phyloP scores from a whole-genome alignment of 257 asterid species.

The Cruciata laevipes region DNA sequence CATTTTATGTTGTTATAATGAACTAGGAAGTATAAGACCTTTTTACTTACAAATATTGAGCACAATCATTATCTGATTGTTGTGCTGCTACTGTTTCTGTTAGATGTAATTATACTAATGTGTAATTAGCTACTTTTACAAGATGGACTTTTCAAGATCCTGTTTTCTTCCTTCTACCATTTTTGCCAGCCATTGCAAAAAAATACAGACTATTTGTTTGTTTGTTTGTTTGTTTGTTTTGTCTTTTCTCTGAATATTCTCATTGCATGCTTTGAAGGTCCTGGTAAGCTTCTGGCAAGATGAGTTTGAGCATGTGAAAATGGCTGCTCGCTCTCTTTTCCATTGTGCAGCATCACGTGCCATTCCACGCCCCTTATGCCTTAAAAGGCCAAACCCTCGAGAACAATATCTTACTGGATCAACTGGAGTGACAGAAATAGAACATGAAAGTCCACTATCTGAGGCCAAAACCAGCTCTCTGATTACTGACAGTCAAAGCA shows the following conservation, averaged over 20 bases:
- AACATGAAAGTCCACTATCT: conserved; percentile 24
- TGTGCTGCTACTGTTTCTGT: too few relatives aligned
- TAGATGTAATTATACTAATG: too few relatives aligned
- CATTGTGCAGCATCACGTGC: conserved; percentile 98
- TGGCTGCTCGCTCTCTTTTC: conserved; percentile 97
- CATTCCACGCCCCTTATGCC: conserved; percentile 59
- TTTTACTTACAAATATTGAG: too few relatives aligned
- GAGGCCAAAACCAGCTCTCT: conserved; percentile 13
- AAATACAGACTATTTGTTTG: not conserved
- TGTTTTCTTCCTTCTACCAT: not conserved
- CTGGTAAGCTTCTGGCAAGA: conserved; percentile 98
- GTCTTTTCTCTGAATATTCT: not conserved
- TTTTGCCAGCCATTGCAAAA: not conserved
- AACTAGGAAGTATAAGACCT: too few relatives aligned
- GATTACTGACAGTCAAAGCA: conserved; percentile 33
- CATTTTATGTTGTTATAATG: too few relatives aligned
- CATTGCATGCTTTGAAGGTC: conserved; percentile 46
- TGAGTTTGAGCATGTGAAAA: conserved; percentile 81
- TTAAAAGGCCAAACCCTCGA: conserved; percentile 32
- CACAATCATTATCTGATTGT: too few relatives aligned
- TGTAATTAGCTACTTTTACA: too few relatives aligned
- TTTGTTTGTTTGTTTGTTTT: too few relatives aligned
- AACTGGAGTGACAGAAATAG: conserved; percentile 30
- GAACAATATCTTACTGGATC: conserved; percentile 23
- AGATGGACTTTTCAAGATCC: too few relatives aligned